These are phyloP conservation scores for Metschnikowia lachancei DNA, from an alignment of 805 yeast genomes.

Conservation along the genomic window DNA sequence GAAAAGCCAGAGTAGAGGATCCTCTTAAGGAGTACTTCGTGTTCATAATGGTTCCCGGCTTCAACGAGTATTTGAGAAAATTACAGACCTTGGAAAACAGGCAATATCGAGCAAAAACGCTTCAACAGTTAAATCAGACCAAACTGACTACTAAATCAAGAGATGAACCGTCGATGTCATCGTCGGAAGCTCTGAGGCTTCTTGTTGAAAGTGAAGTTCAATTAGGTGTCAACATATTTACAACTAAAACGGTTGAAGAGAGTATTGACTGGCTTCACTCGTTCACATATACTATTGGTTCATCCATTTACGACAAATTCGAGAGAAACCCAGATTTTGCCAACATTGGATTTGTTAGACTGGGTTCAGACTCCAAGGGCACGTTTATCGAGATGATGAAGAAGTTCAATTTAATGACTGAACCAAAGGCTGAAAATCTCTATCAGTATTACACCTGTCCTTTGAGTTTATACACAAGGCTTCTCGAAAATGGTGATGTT, in stretches of 20 bases:
- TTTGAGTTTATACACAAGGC: constrained; percentile 28
- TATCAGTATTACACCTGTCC: constrained; percentile 41
- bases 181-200: constrained; percentile 39
- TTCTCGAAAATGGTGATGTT: constrained; percentile 19
- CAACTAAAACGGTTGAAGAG: constrained; percentile 46
- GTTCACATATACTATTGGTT: constrained; percentile 51
- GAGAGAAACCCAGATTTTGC: constrained; percentile 55
- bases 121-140: constrained; percentile 14
- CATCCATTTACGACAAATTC: constrained; percentile 51
- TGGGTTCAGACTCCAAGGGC: constrained; percentile 49
- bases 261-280: constrained; percentile 52
- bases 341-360: constrained; percentile 52
- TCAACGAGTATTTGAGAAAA: constrained; percentile 44
- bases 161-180: constrained; percentile 13
- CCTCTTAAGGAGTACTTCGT: constrained; percentile 28
- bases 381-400: constrained; percentile 50
- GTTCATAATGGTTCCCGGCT: constrained; percentile 48
- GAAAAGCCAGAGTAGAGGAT: constrained; percentile 13
- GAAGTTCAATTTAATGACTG: constrained; percentile 59
- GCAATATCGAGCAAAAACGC: constrained; percentile 33
- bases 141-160: not conserved
- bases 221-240: constrained; percentile 49
- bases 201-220: constrained; percentile 47
- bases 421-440: constrained; percentile 46
- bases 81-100: constrained; percentile 47